Base-by-base conservation (phyloP, 306 rosid genomes). In the Dicorynia guianensis region DNA sequence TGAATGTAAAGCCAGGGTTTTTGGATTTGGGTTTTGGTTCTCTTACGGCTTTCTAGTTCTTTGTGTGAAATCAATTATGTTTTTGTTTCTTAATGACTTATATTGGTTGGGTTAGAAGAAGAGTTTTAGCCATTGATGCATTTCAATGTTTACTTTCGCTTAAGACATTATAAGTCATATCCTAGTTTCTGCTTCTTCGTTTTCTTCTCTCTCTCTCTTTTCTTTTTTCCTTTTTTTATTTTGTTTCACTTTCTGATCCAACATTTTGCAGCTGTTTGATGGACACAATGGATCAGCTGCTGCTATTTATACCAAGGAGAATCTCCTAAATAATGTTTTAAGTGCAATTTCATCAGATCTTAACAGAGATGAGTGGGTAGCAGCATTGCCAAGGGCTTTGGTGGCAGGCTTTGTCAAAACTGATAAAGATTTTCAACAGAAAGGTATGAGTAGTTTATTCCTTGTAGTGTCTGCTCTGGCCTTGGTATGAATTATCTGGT, bases 251-350 rank as follows among this genome's bases (percentile, higher is more conserved):
- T 80, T 79, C 86, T 85, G 67, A 75, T 55, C 13, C 39, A 13
- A 77, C 46, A 75, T 86, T 72, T 76, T 82, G 66, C 98, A 96
- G 99, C 84, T 96, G 58, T 96, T 93, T 87, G 99, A 96, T 72
- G 99, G 99, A 80, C 99, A 96, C 85, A 96, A 96, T 62, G 99
- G 99, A 73, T 76, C 99, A 84, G 98, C 96, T 47, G 99, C 99
- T 57, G 99, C 99, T 59, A 84, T 93, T 76, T 96, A 90, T 85
- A 3, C 99, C 3, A 96, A 93, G 94, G 99, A 93, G 85, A 89
- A 89, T 89, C 96, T 96, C 61, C 88, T 93, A 30, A 93, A 81
- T 85, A 93, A 87, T 69, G 85, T 93, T 69, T 77, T 96, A 65
- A 75, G 84, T 8, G 98, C 99, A 14, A 79, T 96, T 73, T 98